Base-by-base conservation (phyloP, 208 protist genomes). In the Tritrichomonas musculus region DNA sequence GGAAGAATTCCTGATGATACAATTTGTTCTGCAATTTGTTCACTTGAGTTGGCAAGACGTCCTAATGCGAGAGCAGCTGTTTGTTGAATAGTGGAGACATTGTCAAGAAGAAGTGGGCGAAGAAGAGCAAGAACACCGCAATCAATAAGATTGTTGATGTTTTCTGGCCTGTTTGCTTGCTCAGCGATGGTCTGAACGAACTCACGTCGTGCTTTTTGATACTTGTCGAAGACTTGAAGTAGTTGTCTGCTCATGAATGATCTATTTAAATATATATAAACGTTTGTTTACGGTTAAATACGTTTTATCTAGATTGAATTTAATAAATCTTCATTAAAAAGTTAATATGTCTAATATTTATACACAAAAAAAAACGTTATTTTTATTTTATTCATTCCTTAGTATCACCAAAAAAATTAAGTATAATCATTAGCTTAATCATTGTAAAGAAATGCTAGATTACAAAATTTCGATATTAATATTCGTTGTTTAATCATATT, bases 51-150 rank as follows among this genome's bases (percentile, higher is more conserved):
- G 22, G 98, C 98, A 57, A 99, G 97, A 27, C 98, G 96, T n/a
- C 98, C 98, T 33, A 99, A 96, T 27, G 98, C 98, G 14, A 99
- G 95, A n/a, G 98, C 98, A 27, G 98, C 97, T n/a, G 96, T 97
- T 95, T 99, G 98, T 95, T 99, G 98, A 66, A 99, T 98, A 25
- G 97, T 97, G n/a, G 98, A 97, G 53, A 99, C 97, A 92, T 95
- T 97, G 96, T 99, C 98, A 25, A 98, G 95, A 69, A 99, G 95
- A 20, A 99, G 96, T 9, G 98, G 98, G 17, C 98, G 96, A n/a
- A 99, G 97, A 55, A 99, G 96, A 88, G 97, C 95, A 97, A 99
- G 98, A 9, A 99, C 98, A 60, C 97, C 98, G 8, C 97, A 97
- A 94, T 98, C 97, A 93, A 98, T 97, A 77, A 99, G 95, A 20